These are phyloP conservation scores for Atalantia buxifolia DNA, from an alignment of 345 rosid species.

Conservation along the genomic window DNA sequence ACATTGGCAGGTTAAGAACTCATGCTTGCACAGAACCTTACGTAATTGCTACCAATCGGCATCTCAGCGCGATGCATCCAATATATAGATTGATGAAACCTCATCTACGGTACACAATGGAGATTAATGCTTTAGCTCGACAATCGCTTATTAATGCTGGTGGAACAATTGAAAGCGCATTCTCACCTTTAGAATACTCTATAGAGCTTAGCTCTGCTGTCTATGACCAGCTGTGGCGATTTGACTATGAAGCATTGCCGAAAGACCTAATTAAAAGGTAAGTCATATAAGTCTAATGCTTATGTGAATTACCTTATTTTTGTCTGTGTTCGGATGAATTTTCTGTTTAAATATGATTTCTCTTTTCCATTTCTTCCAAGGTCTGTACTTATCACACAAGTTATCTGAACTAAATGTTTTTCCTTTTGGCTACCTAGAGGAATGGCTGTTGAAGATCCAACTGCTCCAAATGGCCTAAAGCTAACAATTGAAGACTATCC, in stretches of 20 bases:
- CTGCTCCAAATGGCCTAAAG: constrained; percentile 47
- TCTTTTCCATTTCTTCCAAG: too few relatives aligned
- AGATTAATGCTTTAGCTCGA: constrained; percentile 72
- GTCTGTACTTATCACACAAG: not conserved
- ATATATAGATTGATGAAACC: constrained; percentile 58
- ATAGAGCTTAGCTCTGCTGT: constrained; percentile 51
- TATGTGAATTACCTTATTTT: too few relatives aligned
- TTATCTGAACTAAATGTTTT: not conserved
- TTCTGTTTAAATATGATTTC: too few relatives aligned
- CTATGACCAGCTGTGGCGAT: constrained; percentile 50
- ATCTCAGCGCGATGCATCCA: constrained; percentile 71
- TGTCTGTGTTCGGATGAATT: too few relatives aligned
- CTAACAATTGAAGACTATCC: constrained; percentile 58
- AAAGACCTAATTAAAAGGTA: constrained; percentile 53
- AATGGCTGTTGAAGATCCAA: constrained; percentile 47
- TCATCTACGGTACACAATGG: constrained; percentile 77
- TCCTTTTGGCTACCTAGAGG: constrained; percentile 29
- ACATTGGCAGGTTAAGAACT: constrained; percentile 55
- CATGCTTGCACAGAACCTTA: constrained; percentile 66
- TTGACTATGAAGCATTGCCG: constrained; percentile 51
- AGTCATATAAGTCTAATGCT: not conserved
- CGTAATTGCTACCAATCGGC: constrained; percentile 65
- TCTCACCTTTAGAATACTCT: constrained; percentile 52
- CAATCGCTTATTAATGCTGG: constrained; percentile 44
- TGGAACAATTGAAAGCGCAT: constrained; percentile 58